A percentile compares a stretch with the other conserved stretches of the same genome.
Conservation (phyloP, 2,329 filamentous ascomycete genomes). For the Polytolypa hystricis region DNA sequence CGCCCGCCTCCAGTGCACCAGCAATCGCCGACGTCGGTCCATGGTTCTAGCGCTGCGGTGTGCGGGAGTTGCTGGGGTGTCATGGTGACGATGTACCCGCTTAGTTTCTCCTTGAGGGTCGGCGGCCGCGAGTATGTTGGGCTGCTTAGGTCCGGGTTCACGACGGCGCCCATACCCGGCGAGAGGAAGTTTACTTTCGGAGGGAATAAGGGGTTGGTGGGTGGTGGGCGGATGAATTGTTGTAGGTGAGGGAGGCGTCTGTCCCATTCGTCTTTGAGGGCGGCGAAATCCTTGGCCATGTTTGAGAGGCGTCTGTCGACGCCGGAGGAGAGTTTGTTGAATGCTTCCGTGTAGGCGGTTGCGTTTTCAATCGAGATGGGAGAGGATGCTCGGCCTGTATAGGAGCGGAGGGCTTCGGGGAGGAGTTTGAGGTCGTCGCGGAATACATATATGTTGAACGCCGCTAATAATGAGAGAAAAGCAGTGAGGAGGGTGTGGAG, state of each 20-base stretch:
- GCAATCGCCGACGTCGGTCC: constrained; percentile 74
- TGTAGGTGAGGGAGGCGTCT: constrained; percentile 9
- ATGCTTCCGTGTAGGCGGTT: constrained; percentile 9
- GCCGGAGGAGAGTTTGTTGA: constrained; percentile 9
- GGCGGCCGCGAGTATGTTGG: constrained; percentile 32
- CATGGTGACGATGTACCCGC: constrained; percentile 8
- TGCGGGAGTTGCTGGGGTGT: constrained; percentile 27
- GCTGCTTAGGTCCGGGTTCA: constrained; percentile 53
- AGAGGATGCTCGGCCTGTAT: constrained; percentile 6
- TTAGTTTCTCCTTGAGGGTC: no score
- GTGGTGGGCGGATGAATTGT: constrained; percentile 6
- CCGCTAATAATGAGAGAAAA: constrained; percentile 10
- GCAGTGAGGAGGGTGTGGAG: constrained; percentile 6
- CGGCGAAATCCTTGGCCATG: constrained; percentile 10
- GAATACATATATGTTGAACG: constrained; percentile 11
- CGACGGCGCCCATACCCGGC: constrained; percentile 50
- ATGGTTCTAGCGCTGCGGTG: constrained; percentile 51
- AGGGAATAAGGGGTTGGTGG: constrained; percentile 11
- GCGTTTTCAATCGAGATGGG: constrained; percentile 2
- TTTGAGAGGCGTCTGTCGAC: constrained; percentile 11
- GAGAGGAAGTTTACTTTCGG: constrained; percentile 63
- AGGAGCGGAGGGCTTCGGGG: constrained; percentile 10
- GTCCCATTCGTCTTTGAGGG: constrained; percentile 11
- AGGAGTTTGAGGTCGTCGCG: constrained; percentile 10
- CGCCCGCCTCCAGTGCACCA: constrained; percentile 59